These are phyloP conservation scores for Aspergillus nomiae DNA, from an alignment of 2,329 filamentous ascomycete genomes.

Conservation along the genomic window DNA sequence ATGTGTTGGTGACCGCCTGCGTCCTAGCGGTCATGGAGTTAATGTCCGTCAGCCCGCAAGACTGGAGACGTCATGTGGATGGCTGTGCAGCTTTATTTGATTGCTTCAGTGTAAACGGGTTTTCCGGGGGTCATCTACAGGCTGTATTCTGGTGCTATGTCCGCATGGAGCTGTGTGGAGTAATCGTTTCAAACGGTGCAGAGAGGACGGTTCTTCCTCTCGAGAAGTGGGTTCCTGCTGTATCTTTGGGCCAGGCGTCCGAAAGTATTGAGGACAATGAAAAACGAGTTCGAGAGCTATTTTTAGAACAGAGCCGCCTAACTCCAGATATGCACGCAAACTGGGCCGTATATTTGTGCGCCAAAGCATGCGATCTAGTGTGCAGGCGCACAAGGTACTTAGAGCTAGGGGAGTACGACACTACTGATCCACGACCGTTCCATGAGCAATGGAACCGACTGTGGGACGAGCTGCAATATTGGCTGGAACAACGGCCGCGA, in stretches of 20 bases:
- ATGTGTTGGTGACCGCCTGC: constrained; percentile 54
- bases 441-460: constrained; percentile 48
- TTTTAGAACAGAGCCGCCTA: constrained; percentile 19
- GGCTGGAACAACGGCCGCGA: constrained; percentile 48
- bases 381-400: constrained; percentile 50
- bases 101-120: constrained; percentile 52
- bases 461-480: constrained; percentile 53
- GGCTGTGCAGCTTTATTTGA: constrained; percentile 57
- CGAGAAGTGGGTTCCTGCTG: constrained; percentile 48
- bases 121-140: constrained; percentile 53
- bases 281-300: constrained; percentile 21
- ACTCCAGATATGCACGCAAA: constrained; percentile 59
- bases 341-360: constrained; percentile 59
- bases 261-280: constrained; percentile 22
- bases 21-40: constrained; percentile 57
- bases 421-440: constrained; percentile 42
- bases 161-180: constrained; percentile 57
- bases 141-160: constrained; percentile 61
- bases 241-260: constrained; percentile 35
- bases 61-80: constrained; percentile 58
- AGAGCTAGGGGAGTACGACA: constrained; percentile 49
- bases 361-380: constrained; percentile 54
- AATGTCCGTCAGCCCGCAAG: constrained; percentile 48
- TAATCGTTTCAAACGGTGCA: constrained; percentile 53
- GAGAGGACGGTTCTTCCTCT: constrained; percentile 53